A percentile compares a stretch with the other conserved stretches of the same genome.
These are phyloP conservation scores for Huntiella decipiens DNA, from an alignment of 2,329 filamentous ascomycete genomes.

Conservation along the genomic window DNA sequence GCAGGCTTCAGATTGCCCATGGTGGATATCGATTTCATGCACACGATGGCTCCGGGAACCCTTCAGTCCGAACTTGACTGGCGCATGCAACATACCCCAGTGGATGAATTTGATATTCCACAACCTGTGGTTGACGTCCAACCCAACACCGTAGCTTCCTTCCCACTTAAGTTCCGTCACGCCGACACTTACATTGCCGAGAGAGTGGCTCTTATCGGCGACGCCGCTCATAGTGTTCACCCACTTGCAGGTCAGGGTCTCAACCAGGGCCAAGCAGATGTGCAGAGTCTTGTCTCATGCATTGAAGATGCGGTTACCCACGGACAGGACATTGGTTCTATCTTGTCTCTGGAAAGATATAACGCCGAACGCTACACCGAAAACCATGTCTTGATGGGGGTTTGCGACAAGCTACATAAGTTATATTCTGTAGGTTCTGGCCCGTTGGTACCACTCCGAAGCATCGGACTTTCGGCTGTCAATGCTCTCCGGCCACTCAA, in stretches of 20 bases:
- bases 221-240: constrained; percentile 89
- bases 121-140: constrained; percentile 53
- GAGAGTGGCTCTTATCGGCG: constrained; percentile 78
- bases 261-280: constrained; percentile 82
- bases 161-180: constrained; percentile 79
- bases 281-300: constrained; percentile 54
- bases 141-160: constrained; percentile 63
- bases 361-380: constrained; percentile 60
- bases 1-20: constrained; percentile 71
- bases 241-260: constrained; percentile 87
- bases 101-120: constrained; percentile 38
- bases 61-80: constrained; percentile 67
- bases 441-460: constrained; percentile 62
- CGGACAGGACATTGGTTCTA: constrained; percentile 71
- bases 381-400: constrained; percentile 63
- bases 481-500: constrained; percentile 61
- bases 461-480: constrained; percentile 56
- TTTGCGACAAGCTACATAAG: constrained; percentile 81
- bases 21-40: constrained; percentile 68
- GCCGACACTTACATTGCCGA: constrained; percentile 86
- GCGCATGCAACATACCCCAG: constrained; percentile 53
- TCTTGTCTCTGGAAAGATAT: constrained; percentile 65
- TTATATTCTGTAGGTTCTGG: constrained; percentile 67
- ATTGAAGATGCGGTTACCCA: constrained; percentile 62
- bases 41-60: constrained; percentile 32